A percentile compares a stretch with the other conserved stretches of the same genome.
Evolutionary conservation across 2,329 filamentous ascomycete species (phyloP).

Genomic region (Fusarium aywerte): DNA sequence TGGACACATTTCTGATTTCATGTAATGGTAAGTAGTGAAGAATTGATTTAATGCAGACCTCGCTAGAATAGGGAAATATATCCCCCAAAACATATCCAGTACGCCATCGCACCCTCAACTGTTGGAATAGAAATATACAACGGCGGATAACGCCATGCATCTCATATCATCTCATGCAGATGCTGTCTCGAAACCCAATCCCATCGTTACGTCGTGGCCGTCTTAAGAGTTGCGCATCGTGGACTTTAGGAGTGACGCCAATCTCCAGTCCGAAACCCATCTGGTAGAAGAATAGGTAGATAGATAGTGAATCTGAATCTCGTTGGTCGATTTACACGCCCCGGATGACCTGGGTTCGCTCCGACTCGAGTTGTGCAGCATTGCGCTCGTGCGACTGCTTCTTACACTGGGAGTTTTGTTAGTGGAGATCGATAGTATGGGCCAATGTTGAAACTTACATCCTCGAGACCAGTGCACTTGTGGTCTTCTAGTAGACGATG

Average conservation of each 20-base stretch:
- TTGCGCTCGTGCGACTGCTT: constrained; percentile 96
- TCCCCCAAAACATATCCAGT: constrained; percentile 40
- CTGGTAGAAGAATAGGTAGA: background rate
- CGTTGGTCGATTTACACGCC: constrained; percentile 70
- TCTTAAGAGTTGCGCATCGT: constrained; percentile 27
- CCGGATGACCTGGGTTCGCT: constrained; percentile 93
- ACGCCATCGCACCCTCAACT: constrained; percentile 44
- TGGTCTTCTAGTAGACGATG: constrained; percentile 95
- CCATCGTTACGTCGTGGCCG: constrained; percentile 45
- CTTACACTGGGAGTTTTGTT: constrained; percentile 73
- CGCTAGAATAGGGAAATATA: constrained; percentile 31
- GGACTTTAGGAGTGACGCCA: constrained; percentile 35
- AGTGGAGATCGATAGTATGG: background rate
- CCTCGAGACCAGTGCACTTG: constrained; percentile 90
- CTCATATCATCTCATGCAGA: constrained; percentile 21
- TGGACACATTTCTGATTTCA: background rate
- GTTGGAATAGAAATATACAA: constrained; percentile 42
- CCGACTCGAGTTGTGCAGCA: constrained; percentile 88
- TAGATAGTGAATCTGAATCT: constrained; percentile 1
- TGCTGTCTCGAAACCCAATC: constrained; percentile 33
- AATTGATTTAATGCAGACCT: constrained; percentile 42
- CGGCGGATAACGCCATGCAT: constrained; percentile 39
- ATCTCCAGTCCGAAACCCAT: constrained; percentile 20
- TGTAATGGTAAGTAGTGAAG: constrained; percentile 13
- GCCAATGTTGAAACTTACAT: constrained; percentile 64